Conservation (phyloP, 2,329 filamentous ascomycete genomes). For the Triangularia verruculosa region DNA sequence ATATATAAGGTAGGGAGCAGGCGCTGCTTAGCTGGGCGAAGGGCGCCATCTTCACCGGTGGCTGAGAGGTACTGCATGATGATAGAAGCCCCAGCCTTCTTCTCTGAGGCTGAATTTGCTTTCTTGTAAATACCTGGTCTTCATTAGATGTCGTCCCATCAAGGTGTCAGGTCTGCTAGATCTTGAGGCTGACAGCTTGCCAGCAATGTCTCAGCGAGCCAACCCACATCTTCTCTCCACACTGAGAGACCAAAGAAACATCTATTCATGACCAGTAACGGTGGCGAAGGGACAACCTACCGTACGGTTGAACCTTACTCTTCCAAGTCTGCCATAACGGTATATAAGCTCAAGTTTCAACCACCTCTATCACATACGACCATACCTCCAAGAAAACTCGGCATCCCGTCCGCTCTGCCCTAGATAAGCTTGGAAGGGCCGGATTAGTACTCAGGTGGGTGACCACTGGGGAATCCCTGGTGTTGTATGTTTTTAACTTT, state of each 20-base stretch:
- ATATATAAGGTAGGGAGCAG: neutral
- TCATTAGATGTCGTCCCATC: too few relatives aligned
- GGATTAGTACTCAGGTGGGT: neutral
- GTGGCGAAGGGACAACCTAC: too few relatives aligned
- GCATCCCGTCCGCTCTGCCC: neutral
- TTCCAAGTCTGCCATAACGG: neutral
- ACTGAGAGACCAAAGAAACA: too few relatives aligned
- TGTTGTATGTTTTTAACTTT: neutral
- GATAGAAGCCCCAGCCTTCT: neutral
- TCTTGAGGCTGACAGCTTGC: too few relatives aligned
- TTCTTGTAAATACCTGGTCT: too few relatives aligned
- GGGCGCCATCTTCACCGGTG: neutral
- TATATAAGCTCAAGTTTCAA: neutral
- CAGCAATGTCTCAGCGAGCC: too few relatives aligned
- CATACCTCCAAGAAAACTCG: neutral
- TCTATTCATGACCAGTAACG: too few relatives aligned
- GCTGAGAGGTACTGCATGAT: neutral
- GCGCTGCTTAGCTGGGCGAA: neutral
- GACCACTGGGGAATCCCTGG: neutral
- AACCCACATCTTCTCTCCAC: too few relatives aligned
- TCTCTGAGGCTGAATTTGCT: neutral
- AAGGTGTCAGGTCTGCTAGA: too few relatives aligned
- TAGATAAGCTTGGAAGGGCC: neutral
- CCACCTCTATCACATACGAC: neutral
- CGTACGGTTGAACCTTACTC: neutral